phyloP scores from a whole-genome alignment of 1,284 basidiomycete genomes.

The Inonotus hispidus region DNA sequence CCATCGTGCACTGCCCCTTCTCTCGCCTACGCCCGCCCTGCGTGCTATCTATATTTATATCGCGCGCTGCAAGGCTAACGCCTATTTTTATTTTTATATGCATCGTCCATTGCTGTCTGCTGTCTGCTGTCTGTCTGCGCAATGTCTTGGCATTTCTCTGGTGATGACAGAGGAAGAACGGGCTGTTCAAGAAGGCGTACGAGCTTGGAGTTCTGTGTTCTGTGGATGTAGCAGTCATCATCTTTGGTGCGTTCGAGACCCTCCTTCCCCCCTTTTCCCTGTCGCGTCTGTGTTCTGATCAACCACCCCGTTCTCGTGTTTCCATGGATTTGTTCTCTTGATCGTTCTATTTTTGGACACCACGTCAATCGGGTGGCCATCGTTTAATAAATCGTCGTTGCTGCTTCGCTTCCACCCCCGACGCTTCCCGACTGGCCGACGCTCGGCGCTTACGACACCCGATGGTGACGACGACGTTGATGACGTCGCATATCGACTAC shows the following conservation, averaged over 20 bases:
- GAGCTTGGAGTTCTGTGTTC: constrained; percentile 44
- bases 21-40: background rate
- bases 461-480: background rate
- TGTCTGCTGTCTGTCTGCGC: background rate
- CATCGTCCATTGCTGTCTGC: background rate
- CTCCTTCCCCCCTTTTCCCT: constrained; percentile 7
- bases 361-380: too few relatives aligned
- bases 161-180: constrained; percentile 35
- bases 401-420: background rate
- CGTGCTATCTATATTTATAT: constrained; percentile 6
- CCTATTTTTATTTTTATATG: constrained; percentile 2
- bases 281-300: background rate
- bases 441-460: background rate
- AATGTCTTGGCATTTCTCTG: background rate
- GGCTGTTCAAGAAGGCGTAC: constrained; percentile 46
- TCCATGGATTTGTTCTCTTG: background rate
- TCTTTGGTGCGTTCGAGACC: constrained; percentile 41
- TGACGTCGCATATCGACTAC: background rate
- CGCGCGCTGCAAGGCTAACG: background rate
- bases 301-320: too few relatives aligned
- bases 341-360: constrained; percentile 11
- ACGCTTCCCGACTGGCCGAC: background rate
- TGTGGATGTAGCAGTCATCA: constrained; percentile 30
- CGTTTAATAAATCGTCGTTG: background rate
- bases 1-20: background rate